Evolutionary conservation across 176 grass and related monocot species (phyloP).

Genomic region (Coix lacrymajobi): DNA sequence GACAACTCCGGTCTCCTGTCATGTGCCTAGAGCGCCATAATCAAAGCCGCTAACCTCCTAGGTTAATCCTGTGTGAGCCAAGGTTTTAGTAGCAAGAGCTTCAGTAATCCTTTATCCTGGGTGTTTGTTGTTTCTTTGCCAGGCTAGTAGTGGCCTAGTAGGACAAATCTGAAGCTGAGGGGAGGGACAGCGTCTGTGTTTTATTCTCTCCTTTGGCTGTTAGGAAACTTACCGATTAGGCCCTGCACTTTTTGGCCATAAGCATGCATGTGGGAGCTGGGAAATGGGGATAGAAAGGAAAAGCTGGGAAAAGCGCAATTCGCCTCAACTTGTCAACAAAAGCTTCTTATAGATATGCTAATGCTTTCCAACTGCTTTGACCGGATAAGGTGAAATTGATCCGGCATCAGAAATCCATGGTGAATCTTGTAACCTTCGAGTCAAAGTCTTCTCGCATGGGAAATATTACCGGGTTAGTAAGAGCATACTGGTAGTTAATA

Average conservation of each 20-base stretch:
- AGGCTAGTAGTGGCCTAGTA: conserved; percentile 25
- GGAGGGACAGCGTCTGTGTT: not conserved
- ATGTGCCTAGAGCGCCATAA: conserved; percentile 44
- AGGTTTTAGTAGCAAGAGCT: not conserved
- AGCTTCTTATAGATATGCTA: conserved; percentile 56
- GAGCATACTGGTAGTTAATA: too few species aligned
- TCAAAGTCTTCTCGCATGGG: not conserved
- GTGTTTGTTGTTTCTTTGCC: not conserved
- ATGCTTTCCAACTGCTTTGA: conserved; percentile 57
- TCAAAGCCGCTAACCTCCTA: conserved; percentile 35
- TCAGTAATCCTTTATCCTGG: not conserved
- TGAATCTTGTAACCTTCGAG: not conserved
- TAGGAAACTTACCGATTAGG: conserved; percentile 13
- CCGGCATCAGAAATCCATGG: not conserved
- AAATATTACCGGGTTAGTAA: not conserved
- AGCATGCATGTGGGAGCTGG: conserved; percentile 31
- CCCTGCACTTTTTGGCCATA: conserved; percentile 33
- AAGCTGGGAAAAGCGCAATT: conserved; percentile 42
- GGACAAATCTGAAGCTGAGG: conserved; percentile 59
- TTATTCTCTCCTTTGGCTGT: conserved; percentile 34
- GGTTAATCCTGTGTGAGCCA: conserved; percentile 28
- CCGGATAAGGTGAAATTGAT: not conserved
- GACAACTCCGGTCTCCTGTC: conserved; percentile 48
- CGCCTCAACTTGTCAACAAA: conserved; percentile 62
- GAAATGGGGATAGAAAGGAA: conserved; percentile 57